Percentiles rank a stretch among this genome's conserved stretches.
Evolutionary conservation across 2,329 filamentous ascomycete genomes (phyloP).

Genomic region (Fonsecaea monophora): DNA sequence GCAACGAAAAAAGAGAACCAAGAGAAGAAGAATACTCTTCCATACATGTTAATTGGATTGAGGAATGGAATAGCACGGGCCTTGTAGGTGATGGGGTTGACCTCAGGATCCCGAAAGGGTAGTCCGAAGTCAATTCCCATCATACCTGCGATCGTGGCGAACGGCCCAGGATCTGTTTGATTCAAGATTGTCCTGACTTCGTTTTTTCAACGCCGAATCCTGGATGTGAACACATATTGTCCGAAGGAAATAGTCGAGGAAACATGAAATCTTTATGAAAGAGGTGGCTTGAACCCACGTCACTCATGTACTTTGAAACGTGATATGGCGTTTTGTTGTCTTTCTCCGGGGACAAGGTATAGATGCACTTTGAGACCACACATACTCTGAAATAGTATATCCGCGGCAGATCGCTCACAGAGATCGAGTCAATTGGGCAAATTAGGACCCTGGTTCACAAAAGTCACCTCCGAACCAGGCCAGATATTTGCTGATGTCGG

Average conservation of each 20-base stretch:
- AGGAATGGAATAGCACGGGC: slow-evolving; percentile 79
- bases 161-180: background rate
- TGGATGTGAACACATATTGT: background rate
- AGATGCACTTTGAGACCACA: slow-evolving; percentile 20
- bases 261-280: slow-evolving; percentile 18
- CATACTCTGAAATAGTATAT: slow-evolving; percentile 26
- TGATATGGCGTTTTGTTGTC: slow-evolving; percentile 32
- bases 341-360: slow-evolving; percentile 35
- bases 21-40: slow-evolving; percentile 87
- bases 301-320: background rate
- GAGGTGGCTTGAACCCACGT: background rate
- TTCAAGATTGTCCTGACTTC: background rate
- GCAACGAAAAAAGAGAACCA: slow-evolving; percentile 86
- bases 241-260: background rate
- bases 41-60: slow-evolving; percentile 80
- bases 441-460: slow-evolving; percentile 14
- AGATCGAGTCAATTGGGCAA: slow-evolving; percentile 25
- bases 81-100: slow-evolving; percentile 86
- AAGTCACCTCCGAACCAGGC: slow-evolving; percentile 24
- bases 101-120: slow-evolving; percentile 62
- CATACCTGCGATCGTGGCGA: background rate
- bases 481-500: slow-evolving; percentile 29
- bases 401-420: slow-evolving; percentile 34
- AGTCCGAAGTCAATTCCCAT: slow-evolving; percentile 28
- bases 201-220: background rate